Conservation (phyloP, 1,139 yeast genomes). For the Oligophagozyma castellii region DNA sequence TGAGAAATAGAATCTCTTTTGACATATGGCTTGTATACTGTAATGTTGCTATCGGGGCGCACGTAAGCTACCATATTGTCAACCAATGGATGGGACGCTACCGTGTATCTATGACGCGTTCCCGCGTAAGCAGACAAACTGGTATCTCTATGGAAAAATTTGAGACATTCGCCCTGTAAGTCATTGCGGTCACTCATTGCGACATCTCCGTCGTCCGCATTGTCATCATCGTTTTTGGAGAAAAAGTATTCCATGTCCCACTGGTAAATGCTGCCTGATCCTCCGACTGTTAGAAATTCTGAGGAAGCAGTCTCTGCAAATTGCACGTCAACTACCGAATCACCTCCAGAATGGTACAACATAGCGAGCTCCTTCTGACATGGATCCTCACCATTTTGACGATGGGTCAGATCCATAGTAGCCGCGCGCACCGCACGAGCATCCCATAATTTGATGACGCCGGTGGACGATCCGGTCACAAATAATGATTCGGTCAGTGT, state of each 20-base stretch:
- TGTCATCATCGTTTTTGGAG: constrained; percentile 15
- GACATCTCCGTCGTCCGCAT: constrained; percentile 10
- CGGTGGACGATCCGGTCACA: constrained; percentile 22
- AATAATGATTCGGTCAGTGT: constrained; percentile 18
- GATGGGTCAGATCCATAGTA: constrained; percentile 11
- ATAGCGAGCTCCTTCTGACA: constrained; percentile 17
- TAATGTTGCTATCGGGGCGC: constrained; percentile 17
- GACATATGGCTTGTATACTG: constrained; percentile 15
- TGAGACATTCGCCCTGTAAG: constrained; percentile 19
- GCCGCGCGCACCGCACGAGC: constrained; percentile 20
- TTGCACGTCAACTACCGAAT: constrained; percentile 21
- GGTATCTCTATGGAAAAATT: constrained; percentile 15
- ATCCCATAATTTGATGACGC: constrained; percentile 24
- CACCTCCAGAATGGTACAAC: constrained; percentile 21
- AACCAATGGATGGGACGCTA: constrained; percentile 17
- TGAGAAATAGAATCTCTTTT: too few relatives aligned
- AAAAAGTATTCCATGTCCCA: constrained; percentile 22
- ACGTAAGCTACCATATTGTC: constrained; percentile 17
- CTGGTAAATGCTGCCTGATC: constrained; percentile 22
- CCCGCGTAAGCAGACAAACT: constrained; percentile 19
- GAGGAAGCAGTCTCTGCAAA: constrained; percentile 19
- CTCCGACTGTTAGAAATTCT: constrained; percentile 22
- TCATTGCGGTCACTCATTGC: constrained; percentile 12
- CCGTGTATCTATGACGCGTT: constrained; percentile 11
- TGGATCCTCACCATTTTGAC: constrained; percentile 20